A percentile compares a stretch with the other conserved stretches of the same genome.
phyloP scores from a whole-genome alignment of 257 asterid genomes.

The Primulina eburnea region DNA sequence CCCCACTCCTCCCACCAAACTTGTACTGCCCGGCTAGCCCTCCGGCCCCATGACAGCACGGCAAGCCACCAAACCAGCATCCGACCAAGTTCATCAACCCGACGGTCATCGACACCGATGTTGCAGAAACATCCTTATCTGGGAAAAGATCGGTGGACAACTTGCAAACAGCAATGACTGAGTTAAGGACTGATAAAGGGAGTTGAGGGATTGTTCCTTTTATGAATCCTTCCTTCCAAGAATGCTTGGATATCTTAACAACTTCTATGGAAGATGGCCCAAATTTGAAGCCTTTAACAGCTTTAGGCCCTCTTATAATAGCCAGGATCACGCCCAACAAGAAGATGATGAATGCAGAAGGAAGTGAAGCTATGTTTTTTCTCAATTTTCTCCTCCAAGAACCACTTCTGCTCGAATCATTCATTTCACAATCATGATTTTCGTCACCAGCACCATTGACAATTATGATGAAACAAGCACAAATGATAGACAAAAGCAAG shows the following conservation, averaged over 20 bases:
- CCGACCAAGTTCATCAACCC: conserved; percentile 76
- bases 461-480: conserved; percentile 55
- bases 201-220: conserved; percentile 77
- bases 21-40: conserved; percentile 85
- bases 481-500: conserved; percentile 50
- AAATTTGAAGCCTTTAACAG: conserved; percentile 43
- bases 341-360: conserved; percentile 64
- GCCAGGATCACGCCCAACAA: conserved; percentile 57
- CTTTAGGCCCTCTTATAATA: conserved; percentile 58
- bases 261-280: conserved; percentile 59
- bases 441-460: conserved; percentile 60
- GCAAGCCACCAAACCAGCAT: conserved; percentile 89
- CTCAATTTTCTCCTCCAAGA: conserved; percentile 22
- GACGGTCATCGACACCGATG: conserved; percentile 64
- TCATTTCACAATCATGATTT: conserved; percentile 16
- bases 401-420: conserved; percentile 1
- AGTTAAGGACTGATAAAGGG: conserved; percentile 64
- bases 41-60: conserved; percentile 83
- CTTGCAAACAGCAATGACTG: conserved; percentile 80
- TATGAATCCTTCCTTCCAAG: conserved; percentile 76
- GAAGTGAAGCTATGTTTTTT: conserved; percentile 41
- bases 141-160: conserved; percentile 74
- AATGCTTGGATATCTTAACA: conserved; percentile 47
- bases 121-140: conserved; percentile 49
- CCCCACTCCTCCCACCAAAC: conserved; percentile 81